phyloP scores from a whole-genome alignment of 805 yeast genomes.

The Saccharomycopsis sp. region DNA sequence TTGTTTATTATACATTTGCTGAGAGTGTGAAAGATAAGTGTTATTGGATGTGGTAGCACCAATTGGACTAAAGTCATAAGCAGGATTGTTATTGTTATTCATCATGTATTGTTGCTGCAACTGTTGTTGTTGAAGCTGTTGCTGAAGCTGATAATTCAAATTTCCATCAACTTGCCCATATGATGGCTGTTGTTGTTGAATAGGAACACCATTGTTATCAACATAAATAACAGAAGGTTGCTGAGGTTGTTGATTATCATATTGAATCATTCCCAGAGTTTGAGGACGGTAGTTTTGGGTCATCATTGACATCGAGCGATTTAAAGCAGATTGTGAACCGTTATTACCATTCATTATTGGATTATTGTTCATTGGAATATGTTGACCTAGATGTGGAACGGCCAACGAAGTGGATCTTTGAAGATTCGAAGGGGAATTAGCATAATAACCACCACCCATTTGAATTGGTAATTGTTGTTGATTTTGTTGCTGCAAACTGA shows the following conservation, averaged over 20 bases:
- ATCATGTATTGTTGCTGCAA: background rate
- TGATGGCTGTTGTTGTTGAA: background rate
- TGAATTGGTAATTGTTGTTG: no score
- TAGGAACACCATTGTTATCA: background rate
- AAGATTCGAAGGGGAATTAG: background rate
- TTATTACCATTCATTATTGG: background rate
- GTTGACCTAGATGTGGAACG: background rate
- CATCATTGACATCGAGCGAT: constrained; percentile 1
- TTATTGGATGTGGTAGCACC: background rate
- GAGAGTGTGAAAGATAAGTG: background rate
- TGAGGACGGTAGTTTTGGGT: no score
- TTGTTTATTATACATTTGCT: background rate
- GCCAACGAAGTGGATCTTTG: constrained; percentile 6
- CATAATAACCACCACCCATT: no score
- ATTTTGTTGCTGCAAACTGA: constrained; percentile 2
- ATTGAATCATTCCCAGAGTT: background rate
- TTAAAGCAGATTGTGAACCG: background rate
- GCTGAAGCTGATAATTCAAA: background rate
- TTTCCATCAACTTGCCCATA: background rate
- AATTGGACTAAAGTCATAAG: background rate
- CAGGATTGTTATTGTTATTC: background rate
- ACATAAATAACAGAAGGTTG: background rate
- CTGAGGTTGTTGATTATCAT: constrained; percentile 1
- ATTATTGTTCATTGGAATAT: background rate
- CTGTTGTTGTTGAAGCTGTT: constrained; percentile 1